Conservation (phyloP, 2,329 filamentous ascomycete species). For the Stagonosporopsis vannaccii region DNA sequence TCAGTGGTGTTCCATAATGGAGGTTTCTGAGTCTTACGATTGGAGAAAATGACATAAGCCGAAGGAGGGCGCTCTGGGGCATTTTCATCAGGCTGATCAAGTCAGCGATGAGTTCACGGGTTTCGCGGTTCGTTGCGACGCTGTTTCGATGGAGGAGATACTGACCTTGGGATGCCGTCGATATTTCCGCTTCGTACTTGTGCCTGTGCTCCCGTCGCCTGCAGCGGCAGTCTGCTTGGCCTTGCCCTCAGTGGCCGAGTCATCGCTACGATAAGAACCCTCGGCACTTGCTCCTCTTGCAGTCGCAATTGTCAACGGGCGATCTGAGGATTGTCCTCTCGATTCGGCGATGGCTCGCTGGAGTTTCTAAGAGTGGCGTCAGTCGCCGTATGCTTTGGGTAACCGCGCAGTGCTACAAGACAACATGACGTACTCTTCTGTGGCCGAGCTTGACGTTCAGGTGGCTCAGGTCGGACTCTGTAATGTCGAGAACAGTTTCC, state of each 20-base stretch:
- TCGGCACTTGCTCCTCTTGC: constrained; percentile 62
- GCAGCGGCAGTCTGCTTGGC: constrained; percentile 51
- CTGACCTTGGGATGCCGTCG: constrained; percentile 77
- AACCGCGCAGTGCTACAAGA: not conserved
- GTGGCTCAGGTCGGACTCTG: constrained; percentile 81
- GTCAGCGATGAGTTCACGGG: constrained; percentile 23
- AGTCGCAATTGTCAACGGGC: constrained; percentile 47
- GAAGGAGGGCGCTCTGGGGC: constrained; percentile 82
- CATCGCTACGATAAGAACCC: constrained; percentile 62
- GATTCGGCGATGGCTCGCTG: constrained; percentile 81
- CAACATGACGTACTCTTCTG: constrained; percentile 69
- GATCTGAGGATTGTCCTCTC: constrained; percentile 59
- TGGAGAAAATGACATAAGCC: constrained; percentile 86
- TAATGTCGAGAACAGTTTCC: constrained; percentile 84
- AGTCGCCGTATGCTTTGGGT: constrained; percentile 5
- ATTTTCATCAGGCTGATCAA: constrained; percentile 72
- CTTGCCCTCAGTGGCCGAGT: constrained; percentile 57
- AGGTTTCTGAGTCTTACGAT: constrained; percentile 64
- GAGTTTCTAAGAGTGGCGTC: constrained; percentile 66
- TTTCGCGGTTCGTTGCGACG: not conserved
- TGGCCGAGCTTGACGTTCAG: constrained; percentile 82
- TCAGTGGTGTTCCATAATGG: constrained; percentile 24
- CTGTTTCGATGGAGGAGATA: constrained; percentile 2
- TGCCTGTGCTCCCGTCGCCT: constrained; percentile 20
- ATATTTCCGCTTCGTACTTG: constrained; percentile 72